These are phyloP conservation scores for Spathaspora passalidarum DNA, from an alignment of 805 yeast genomes.

Conservation along the genomic window DNA sequence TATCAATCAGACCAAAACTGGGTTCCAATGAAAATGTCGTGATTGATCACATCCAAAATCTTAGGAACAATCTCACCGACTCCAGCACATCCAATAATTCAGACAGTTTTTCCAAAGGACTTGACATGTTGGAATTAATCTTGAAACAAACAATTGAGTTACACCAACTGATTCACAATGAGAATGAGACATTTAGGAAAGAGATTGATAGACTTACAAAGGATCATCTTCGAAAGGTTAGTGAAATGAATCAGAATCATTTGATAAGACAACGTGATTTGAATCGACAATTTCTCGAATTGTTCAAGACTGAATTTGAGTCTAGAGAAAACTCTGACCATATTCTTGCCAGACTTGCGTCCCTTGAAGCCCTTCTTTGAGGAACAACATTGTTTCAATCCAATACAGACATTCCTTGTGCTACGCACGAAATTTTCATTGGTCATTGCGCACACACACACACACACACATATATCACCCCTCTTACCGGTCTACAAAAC, in stretches of 20 bases:
- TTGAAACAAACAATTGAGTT: constrained; percentile 7
- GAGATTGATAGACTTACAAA: constrained; percentile 8
- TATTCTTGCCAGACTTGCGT: background rate
- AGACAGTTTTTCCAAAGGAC: background rate
- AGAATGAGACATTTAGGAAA: constrained; percentile 6
- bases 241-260: constrained; percentile 6
- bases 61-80: background rate
- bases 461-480: background rate
- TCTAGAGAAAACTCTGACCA: constrained; percentile 1
- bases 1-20: background rate
- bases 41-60: background rate
- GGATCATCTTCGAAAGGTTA: constrained; percentile 6
- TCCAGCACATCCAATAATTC: background rate
- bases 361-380: background rate
- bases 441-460: background rate
- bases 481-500: background rate
- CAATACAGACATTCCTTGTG: too few relatives aligned
- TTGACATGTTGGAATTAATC: constrained; percentile 8
- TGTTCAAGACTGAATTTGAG: constrained; percentile 6
- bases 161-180: constrained; percentile 5
- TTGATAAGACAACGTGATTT: constrained; percentile 10
- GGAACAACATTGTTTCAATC: background rate
- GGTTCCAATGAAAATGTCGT: background rate
- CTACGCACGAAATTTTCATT: background rate
- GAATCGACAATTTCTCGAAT: constrained; percentile 11